phyloP scores from a whole-genome alignment of 306 rosid species.

The Castanospermum australe region DNA sequence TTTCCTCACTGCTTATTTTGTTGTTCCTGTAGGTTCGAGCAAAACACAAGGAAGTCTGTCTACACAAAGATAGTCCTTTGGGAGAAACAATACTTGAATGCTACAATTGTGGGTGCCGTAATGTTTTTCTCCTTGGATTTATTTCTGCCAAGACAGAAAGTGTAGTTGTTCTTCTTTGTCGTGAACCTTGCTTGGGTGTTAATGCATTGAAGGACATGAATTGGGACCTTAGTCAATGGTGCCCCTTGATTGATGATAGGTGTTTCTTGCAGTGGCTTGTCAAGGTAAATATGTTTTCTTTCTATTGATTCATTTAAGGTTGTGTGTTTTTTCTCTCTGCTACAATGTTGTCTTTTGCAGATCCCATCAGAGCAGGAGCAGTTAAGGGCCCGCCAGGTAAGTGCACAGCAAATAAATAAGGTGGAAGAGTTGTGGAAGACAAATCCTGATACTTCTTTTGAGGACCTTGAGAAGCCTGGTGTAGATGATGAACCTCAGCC shows the following conservation, averaged over 20 bases:
- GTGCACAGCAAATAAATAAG: conserved; percentile 99
- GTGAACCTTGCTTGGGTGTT: conserved; percentile 78
- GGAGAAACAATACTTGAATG: conserved; percentile 99
- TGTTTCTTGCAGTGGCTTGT: conserved; percentile 90
- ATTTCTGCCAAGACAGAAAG: conserved; percentile 75
- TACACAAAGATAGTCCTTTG: conserved; percentile 96
- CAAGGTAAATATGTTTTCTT: conserved; percentile 42
- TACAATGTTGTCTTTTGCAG: conserved; percentile 48
- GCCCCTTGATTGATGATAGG: conserved; percentile 98
- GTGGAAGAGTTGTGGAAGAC: conserved; percentile 99
- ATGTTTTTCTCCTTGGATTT: conserved; percentile 75
- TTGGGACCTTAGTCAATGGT: conserved; percentile 95
- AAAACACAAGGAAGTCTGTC: conserved; percentile 98
- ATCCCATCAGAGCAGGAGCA: conserved; percentile 99
- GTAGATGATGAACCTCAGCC: conserved; percentile 99
- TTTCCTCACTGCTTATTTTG: background rate
- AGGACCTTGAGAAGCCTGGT: conserved; percentile 99
- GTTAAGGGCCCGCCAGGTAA: conserved; percentile 97
- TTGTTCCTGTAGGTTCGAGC: conserved; percentile 83
- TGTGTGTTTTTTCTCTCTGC: background rate
- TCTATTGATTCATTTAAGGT: background rate
- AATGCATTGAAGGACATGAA: conserved; percentile 84
- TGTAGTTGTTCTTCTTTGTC: conserved; percentile 75
- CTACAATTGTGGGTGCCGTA: conserved; percentile 98
- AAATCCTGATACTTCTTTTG: conserved; percentile 97